Percentiles rank a stretch among this genome's conserved stretches.
These are phyloP conservation scores for Alternaria burnsii DNA, from an alignment of 2,329 filamentous ascomycete species.

Conservation along the genomic window DNA sequence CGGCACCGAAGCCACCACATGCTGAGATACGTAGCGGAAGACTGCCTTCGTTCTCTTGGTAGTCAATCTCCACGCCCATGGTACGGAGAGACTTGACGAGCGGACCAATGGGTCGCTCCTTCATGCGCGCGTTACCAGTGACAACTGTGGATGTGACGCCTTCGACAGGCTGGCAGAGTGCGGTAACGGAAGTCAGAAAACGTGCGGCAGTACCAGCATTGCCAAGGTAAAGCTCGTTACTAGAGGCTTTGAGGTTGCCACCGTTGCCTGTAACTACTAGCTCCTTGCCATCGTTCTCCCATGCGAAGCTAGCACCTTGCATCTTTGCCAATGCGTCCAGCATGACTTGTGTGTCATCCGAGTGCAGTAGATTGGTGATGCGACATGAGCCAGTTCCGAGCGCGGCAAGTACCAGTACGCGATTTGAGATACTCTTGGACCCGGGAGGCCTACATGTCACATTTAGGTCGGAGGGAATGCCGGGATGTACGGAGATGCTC, in stretches of 20 bases:
- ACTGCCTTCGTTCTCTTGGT: conserved; percentile 83
- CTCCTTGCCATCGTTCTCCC: conserved; percentile 94
- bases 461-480: conserved; percentile 70
- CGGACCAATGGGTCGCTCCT: conserved; percentile 90
- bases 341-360: conserved; percentile 98
- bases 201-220: conserved; percentile 96
- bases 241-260: conserved; percentile 80
- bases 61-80: conserved; percentile 89
- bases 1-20: conserved; percentile 65
- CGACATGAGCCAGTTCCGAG: conserved; percentile 85
- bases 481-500: conserved; percentile 76
- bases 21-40: conserved; percentile 85
- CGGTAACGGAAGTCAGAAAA: conserved; percentile 90
- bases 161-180: conserved; percentile 74
- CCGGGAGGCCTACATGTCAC: conserved; percentile 88
- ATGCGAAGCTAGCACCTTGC: conserved; percentile 86
- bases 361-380: conserved; percentile 92
- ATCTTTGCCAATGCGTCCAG: conserved; percentile 86
- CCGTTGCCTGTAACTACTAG: conserved; percentile 90
- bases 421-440: conserved; percentile 97
- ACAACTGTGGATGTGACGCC: conserved; percentile 75
- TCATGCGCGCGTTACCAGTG: conserved; percentile 96
- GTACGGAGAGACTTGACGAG: conserved; percentile 87
- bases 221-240: conserved; percentile 84
- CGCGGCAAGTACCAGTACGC: conserved; percentile 91